These are phyloP conservation scores for Podospora anserina DNA, from an alignment of 495 filamentous ascomycete species.

Conservation along the genomic window DNA sequence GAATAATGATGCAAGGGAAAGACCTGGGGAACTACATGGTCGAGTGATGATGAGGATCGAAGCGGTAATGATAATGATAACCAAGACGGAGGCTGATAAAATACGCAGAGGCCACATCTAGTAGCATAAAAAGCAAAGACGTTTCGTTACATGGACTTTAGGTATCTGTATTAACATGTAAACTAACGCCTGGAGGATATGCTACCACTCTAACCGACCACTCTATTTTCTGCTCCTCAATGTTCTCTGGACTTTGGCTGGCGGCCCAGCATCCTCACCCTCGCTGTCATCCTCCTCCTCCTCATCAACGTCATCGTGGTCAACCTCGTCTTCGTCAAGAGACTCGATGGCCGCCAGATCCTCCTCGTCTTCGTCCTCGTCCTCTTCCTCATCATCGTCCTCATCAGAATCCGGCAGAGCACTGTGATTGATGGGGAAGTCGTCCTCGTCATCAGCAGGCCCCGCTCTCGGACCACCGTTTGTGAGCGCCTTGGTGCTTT, in stretches of 20 bases:
- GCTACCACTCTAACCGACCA: neutral
- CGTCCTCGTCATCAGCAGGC: conserved; percentile 29
- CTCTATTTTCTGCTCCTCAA: conserved; percentile 6
- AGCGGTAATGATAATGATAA: neutral
- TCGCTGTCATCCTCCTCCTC: conserved; percentile 39
- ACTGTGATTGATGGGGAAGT: conserved; percentile 23
- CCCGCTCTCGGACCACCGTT: conserved; percentile 28
- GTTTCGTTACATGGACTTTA: neutral
- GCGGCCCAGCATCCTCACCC: conserved; percentile 31
- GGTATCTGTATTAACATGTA: conserved; percentile 6
- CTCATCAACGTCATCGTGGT: conserved; percentile 40
- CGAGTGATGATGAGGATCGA: neutral
- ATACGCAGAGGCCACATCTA: no score
- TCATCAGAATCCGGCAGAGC: conserved; percentile 32
- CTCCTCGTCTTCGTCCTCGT: conserved; percentile 25
- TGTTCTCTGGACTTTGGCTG: conserved; percentile 37
- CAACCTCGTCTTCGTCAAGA: conserved; percentile 39
- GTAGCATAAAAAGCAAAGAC: no score
- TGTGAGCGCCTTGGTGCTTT: conserved; percentile 43
- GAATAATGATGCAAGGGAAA: neutral
- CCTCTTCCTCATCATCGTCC: conserved; percentile 30
- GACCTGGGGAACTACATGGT: neutral
- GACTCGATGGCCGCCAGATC: conserved; percentile 33
- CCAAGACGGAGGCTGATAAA: neutral
- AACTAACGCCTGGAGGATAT: neutral